phyloP scores from a whole-genome alignment of 2,329 filamentous ascomycete genomes.

The Ophiostoma angusticollis region DNA sequence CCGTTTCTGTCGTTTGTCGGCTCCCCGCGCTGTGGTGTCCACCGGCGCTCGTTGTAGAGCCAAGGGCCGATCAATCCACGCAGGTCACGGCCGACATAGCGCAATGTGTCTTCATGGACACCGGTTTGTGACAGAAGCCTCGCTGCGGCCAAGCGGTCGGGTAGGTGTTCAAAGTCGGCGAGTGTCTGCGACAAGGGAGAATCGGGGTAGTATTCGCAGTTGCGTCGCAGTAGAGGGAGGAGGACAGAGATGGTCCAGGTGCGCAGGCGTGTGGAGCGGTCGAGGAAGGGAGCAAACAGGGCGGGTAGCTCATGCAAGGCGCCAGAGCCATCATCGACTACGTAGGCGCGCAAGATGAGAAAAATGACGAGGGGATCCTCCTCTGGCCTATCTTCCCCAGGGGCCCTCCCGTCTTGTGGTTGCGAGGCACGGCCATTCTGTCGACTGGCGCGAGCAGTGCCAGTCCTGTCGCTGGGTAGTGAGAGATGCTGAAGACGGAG shows the following conservation, averaged over 20 bases:
- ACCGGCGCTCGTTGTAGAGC: conserved; percentile 53
- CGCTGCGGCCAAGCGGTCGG: conserved; percentile 45
- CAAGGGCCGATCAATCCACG: conserved; percentile 59
- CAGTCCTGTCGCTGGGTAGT: conserved; percentile 23
- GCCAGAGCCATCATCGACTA: conserved; percentile 61
- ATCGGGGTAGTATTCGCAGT: conserved; percentile 55
- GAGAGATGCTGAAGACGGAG: conserved; percentile 48
- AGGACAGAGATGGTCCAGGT: conserved; percentile 58
- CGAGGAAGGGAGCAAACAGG: conserved; percentile 57
- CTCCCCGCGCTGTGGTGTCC: conserved; percentile 30
- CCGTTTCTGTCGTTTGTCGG: conserved; percentile 7
- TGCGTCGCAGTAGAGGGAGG: conserved; percentile 55
- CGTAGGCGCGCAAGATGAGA: conserved; percentile 52
- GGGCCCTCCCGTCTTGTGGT: conserved; percentile 23
- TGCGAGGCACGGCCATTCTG: not conserved
- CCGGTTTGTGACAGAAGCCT: conserved; percentile 48
- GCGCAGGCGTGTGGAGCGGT: conserved; percentile 45
- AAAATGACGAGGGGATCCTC: conserved; percentile 37
- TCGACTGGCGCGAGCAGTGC: no score
- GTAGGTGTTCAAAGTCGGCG: conserved; percentile 48
- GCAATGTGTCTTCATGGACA: conserved; percentile 21
- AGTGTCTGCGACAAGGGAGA: conserved; percentile 38
- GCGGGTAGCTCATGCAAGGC: conserved; percentile 53
- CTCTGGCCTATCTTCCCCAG: conserved; percentile 25
- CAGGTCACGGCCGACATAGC: conserved; percentile 47